A percentile compares a stretch with the other conserved stretches of the same genome.
Conservation (phyloP, 768 basidiomycete genomes). For the Mycena polygramma region DNA sequence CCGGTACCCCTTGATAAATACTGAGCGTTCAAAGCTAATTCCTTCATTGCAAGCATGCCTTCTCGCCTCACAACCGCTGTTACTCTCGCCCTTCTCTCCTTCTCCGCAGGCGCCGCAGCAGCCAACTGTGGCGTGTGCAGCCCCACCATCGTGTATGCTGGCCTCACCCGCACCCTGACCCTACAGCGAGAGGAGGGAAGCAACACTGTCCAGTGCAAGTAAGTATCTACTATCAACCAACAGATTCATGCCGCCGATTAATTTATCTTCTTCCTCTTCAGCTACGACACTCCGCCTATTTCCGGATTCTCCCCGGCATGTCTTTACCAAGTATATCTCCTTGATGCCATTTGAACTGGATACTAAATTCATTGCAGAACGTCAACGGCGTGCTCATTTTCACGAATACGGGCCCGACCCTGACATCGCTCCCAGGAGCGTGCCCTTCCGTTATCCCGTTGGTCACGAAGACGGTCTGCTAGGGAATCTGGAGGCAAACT, state of each 20-base stretch:
- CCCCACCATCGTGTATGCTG: too few relatives aligned
- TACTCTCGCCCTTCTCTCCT: too few relatives aligned
- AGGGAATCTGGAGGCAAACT: too few relatives aligned
- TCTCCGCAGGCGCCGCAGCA: too few relatives aligned
- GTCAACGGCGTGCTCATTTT: slow-evolving; percentile 23
- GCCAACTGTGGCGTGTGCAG: too few relatives aligned
- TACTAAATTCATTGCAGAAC: slow-evolving; percentile 18
- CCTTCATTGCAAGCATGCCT: too few relatives aligned
- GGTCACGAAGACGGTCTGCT: slow-evolving; percentile 9
- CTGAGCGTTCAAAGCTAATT: too few relatives aligned
- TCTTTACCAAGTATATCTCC: slow-evolving; percentile 20
- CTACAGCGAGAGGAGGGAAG: slow-evolving; percentile 7
- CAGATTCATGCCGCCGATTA: too few relatives aligned
- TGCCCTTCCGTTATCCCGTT: slow-evolving; percentile 2
- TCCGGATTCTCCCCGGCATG: slow-evolving; percentile 26
- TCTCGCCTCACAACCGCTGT: too few relatives aligned
- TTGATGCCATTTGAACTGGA: too few relatives aligned
- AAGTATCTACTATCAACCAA: not conserved
- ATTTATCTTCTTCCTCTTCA: not conserved
- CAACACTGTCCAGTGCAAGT: slow-evolving; percentile 35
- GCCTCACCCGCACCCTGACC: too few relatives aligned
- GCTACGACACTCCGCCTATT: slow-evolving; percentile 32
- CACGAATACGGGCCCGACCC: slow-evolving; percentile 18
- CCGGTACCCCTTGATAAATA: too few relatives aligned
- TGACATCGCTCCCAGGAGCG: slow-evolving; percentile 12